These are phyloP conservation scores for Hibiscus mutabilis DNA, from an alignment of 345 rosid genomes.

Conservation along the genomic window DNA sequence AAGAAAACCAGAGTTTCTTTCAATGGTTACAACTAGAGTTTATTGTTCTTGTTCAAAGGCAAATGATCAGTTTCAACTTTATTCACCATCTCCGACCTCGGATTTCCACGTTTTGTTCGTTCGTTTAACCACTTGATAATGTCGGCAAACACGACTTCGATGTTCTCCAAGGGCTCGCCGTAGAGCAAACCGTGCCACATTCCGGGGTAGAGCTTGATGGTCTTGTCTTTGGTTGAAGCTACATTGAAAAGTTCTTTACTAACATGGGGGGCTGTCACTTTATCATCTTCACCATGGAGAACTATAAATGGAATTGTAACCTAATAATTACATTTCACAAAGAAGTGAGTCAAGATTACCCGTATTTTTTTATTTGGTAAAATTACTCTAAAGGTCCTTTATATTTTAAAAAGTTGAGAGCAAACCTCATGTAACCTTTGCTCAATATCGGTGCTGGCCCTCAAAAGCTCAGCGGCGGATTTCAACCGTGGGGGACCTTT, in stretches of 20 bases:
- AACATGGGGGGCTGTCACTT: background rate
- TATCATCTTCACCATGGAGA: background rate
- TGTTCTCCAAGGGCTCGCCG: constrained; percentile 57
- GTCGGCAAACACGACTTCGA: constrained; percentile 49
- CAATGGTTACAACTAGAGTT: background rate
- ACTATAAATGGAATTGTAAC: background rate
- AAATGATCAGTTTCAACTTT: constrained; percentile 16
- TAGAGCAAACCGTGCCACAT: constrained; percentile 89
- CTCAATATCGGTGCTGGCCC: constrained; percentile 51
- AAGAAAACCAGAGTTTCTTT: background rate
- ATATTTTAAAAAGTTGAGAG: background rate
- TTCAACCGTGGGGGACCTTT: constrained; percentile 66
- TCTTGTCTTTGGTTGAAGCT: constrained; percentile 45
- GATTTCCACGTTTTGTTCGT: constrained; percentile 19
- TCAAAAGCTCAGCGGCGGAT: constrained; percentile 50
- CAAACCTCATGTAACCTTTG: constrained; percentile 46
- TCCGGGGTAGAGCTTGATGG: constrained; percentile 56
- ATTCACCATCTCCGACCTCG: constrained; percentile 21
- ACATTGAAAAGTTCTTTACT: constrained; percentile 42
- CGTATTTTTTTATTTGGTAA: no score
- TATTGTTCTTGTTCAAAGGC: background rate
- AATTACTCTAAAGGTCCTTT: no score
- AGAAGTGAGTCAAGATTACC: background rate
- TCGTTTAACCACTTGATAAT: constrained; percentile 52
- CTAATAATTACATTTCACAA: background rate